Conservation (phyloP, 1,284 basidiomycete species). For the Trametes polyzona region DNA sequence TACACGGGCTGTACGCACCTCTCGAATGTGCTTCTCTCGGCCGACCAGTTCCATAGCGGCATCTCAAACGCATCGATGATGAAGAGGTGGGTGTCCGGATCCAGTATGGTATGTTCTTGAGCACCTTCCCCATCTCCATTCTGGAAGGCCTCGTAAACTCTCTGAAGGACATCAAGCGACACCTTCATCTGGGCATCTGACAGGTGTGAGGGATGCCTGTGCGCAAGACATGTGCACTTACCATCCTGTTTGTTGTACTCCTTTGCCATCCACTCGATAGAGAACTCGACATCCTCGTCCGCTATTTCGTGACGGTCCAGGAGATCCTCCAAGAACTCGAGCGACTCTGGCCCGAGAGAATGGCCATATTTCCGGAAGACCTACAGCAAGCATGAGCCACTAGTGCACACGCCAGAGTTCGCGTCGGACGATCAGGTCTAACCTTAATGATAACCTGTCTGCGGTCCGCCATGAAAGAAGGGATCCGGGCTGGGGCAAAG, state of each 20-base stretch:
- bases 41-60: conserved; percentile 91
- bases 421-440: too few species aligned
- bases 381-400: too few species aligned
- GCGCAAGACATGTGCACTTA: conserved; percentile 36
- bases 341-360: conserved; percentile 76
- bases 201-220: background rate
- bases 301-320: conserved; percentile 67
- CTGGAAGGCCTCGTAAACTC: conserved; percentile 86
- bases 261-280: conserved; percentile 82
- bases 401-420: too few species aligned
- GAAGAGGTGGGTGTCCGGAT: conserved; percentile 84
- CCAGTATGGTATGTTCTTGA: conserved; percentile 67
- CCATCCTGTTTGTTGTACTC: conserved; percentile 95
- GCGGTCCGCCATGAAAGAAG: conserved; percentile 45
- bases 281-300: conserved; percentile 76
- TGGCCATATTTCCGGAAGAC: conserved; percentile 85
- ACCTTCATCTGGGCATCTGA: conserved; percentile 83
- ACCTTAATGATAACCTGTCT: conserved; percentile 73
- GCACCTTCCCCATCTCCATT: conserved; percentile 61
- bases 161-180: conserved; percentile 68
- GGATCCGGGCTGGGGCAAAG: too few species aligned
- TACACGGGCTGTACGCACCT: conserved; percentile 50
- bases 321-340: conserved; percentile 71
- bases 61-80: conserved; percentile 93
- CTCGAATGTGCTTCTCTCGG: conserved; percentile 84